Evolutionary conservation across 768 basidiomycete genomes (phyloP), one percentile per base, ranked within the genome.

Genomic region (Auriscalpium orientale): DNA sequence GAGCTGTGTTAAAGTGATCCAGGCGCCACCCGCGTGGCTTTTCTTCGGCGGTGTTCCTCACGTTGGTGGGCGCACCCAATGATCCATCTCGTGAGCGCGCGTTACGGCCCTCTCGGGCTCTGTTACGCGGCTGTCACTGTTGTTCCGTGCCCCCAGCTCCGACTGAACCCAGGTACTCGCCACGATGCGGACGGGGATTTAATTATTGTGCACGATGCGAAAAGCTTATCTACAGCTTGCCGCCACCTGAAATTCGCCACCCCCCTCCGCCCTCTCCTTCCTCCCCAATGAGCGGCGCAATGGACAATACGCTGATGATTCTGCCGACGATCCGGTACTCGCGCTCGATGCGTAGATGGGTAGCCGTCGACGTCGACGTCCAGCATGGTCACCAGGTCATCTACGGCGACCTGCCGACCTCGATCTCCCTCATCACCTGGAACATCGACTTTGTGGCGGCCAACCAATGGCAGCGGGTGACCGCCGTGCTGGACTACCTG

Each of bases 391-490:
- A 72, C 8, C 64, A 67, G 8, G n/a, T 55, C 3, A 20, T 13
- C 13, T 18, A 46, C 2, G 51, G 11, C 12, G 13, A 8, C 8
- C 66, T 72, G 49, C 78, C 79, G n/a, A 63, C 74, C 33, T 71
- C 71, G 37, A 62, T 89, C 49, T 74, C 74, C 55, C 66, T 91
- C 49, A 67, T 90, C 58, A 82, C 85, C 33, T 91, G 88, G 88
- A 90, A 91, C 67, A 62, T 90, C 53, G 79, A 85, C 64, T 82
- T 78, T 64, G 59, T 65, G 43, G 68, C 69, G 15, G 60, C 65
- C 0, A 61, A 72, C 43, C 64, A 63, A 10, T 70, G 69, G 45
- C 71, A 72, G 55, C 80, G 88, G 8, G 71, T 85, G 36, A 58
- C 55, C 0, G 67, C 73, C 3, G 76, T 76, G 16, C 71, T 90